These are phyloP conservation scores for Chaetomiaceae sp. DNA, from an alignment of 2,329 filamentous ascomycete species.

Conservation along the genomic window DNA sequence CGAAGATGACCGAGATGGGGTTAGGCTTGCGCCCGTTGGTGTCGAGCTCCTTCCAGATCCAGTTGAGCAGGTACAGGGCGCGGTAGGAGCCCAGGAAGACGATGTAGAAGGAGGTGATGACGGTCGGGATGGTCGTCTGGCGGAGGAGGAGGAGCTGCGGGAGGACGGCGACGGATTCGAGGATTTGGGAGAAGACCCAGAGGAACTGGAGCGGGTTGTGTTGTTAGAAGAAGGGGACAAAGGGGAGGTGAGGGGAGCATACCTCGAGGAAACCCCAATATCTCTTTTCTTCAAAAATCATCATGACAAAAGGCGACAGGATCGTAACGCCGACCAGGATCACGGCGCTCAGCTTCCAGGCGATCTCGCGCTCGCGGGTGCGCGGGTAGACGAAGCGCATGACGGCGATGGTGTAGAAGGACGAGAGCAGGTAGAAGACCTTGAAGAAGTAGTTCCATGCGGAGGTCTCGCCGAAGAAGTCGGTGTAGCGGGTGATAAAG, in stretches of 20 bases:
- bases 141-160: conserved; percentile 88
- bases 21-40: conserved; percentile 57
- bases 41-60: conserved; percentile 68
- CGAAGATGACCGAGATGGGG: conserved; percentile 75
- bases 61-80: conserved; percentile 85
- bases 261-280: conserved; percentile 50
- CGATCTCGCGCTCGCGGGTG: conserved; percentile 83
- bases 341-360: conserved; percentile 83
- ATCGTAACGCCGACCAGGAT: conserved; percentile 62
- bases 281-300: conserved; percentile 55
- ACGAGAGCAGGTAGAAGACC: conserved; percentile 80
- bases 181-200: conserved; percentile 85
- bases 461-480: conserved; percentile 60
- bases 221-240: conserved; percentile 16
- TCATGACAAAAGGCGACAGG: conserved; percentile 66
- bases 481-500: conserved; percentile 81
- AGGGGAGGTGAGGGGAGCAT: conserved; percentile 25
- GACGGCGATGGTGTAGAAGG: conserved; percentile 77
- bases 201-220: conserved; percentile 53
- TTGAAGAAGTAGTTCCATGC: conserved; percentile 79
- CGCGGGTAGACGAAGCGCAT: conserved; percentile 85
- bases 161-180: conserved; percentile 86
- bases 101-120: conserved; percentile 96
- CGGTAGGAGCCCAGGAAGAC: conserved; percentile 83
- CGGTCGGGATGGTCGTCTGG: conserved; percentile 91